A percentile compares a stretch with the other conserved stretches of the same genome.
Conservation (phyloP, 371 early-diverging fungal species). For the Mucor velutinosus region DNA sequence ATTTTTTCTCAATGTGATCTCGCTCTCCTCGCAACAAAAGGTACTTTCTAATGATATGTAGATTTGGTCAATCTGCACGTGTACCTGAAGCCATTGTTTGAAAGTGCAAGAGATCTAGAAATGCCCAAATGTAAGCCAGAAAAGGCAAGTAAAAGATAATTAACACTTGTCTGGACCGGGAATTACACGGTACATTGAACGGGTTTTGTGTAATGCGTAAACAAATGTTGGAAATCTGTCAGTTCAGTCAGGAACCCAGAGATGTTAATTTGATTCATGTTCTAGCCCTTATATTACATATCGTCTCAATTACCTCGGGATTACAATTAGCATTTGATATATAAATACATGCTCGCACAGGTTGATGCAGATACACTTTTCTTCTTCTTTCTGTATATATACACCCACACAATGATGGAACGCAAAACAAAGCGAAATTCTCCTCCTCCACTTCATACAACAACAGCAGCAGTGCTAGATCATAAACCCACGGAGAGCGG, state of each 20-base stretch:
- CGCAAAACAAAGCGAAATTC: slow-evolving; percentile 11
- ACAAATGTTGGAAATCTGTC: slow-evolving; percentile 1
- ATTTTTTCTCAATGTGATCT: neutral
- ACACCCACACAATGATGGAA: neutral
- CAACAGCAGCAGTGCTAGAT: neutral
- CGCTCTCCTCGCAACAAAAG: neutral
- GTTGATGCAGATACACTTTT: neutral
- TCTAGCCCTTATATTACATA: slow-evolving; percentile 8
- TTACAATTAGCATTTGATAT: slow-evolving; percentile 2
- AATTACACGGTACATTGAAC: slow-evolving; percentile 5
- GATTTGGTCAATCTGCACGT: neutral
- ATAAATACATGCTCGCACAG: neutral
- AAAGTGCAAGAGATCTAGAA: neutral
- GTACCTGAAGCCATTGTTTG: neutral
- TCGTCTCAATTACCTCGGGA: neutral
- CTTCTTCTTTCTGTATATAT: neutral
- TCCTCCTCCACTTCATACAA: neutral
- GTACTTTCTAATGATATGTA: neutral
- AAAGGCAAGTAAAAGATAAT: slow-evolving; percentile 13
- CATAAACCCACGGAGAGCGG: neutral
- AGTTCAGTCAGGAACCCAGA: slow-evolving; percentile 6
- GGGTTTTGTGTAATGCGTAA: slow-evolving; percentile 2
- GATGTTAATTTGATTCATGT: neutral
- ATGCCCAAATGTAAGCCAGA: neutral
- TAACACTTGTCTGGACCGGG: slow-evolving; percentile 14